A percentile compares a stretch with the other conserved stretches of the same genome.
Conservation (phyloP, 352 stramenopile species). For the Globisporangium orthogonon region DNA sequence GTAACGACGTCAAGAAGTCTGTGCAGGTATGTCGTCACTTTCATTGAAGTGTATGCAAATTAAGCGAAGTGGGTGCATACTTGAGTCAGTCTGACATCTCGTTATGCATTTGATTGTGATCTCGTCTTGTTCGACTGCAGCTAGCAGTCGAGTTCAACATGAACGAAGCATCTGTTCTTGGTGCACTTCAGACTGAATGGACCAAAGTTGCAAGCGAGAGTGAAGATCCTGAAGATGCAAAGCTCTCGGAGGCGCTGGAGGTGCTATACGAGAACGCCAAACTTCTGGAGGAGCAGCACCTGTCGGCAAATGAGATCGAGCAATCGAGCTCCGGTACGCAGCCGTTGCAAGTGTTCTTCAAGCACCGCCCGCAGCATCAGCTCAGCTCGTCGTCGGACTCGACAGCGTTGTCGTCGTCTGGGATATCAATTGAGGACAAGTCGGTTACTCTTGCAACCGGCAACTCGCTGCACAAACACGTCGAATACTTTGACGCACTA, state of each 20-base stretch:
- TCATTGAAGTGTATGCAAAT: neutral
- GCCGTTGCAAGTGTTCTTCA: conserved; percentile 81
- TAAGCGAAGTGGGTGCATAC: neutral
- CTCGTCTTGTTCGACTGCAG: conserved; percentile 16
- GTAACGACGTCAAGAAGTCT: conserved; percentile 48
- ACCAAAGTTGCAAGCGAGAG: conserved; percentile 12
- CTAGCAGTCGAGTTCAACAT: conserved; percentile 70
- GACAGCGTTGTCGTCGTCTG: conserved; percentile 3
- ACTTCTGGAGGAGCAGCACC: conserved; percentile 33
- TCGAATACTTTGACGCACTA: conserved; percentile 66
- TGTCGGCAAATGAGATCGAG: conserved; percentile 30
- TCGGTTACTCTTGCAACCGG: conserved; percentile 36
- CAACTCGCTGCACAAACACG: conserved; percentile 32
- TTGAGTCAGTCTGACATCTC: neutral
- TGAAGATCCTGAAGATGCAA: conserved; percentile 18
- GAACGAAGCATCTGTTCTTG: conserved; percentile 49
- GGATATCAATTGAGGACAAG: conserved; percentile 18
- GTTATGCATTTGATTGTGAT: neutral
- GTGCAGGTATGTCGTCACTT: conserved; percentile 39
- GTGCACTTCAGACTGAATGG: conserved; percentile 54
- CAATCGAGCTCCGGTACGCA: conserved; percentile 19
- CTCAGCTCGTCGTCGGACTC: conserved; percentile 10
- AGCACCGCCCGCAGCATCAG: conserved; percentile 54
- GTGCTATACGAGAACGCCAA: conserved; percentile 38
- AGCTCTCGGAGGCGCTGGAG: conserved; percentile 42